Base-by-base conservation (phyloP, 108 stramenopile species). In the Pseudonitzschia pungens region DNA sequence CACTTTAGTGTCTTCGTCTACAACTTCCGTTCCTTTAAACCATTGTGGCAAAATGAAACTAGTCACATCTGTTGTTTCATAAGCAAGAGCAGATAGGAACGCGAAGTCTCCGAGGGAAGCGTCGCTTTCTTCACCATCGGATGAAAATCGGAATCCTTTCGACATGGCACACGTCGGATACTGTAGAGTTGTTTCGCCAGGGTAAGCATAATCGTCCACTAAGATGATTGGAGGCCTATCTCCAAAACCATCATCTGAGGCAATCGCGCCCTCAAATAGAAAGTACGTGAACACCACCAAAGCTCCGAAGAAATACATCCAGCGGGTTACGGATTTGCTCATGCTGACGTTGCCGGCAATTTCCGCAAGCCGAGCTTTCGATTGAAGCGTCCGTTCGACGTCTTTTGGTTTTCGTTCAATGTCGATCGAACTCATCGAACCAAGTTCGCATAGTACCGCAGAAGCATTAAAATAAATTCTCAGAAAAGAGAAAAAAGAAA, bases 1-100 rank as follows among this genome's bases (percentile, higher is more conserved):
- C 0, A 91, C 82, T 43, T 81, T 83, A 33, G 81, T 68, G 56
- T 80, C 76, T 29, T 86, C 74, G 57, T 85, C 84, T 48, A 83
- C 32, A 12, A 72, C 68, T 40, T 11, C 40, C 2, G 53, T 32
- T 45, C 50, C 82, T 24, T 77, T 82, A 67, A 89, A 87, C 87
- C 87, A 91, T 24, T 69, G 26, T 12, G 72, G 67, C 26, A 69
- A 57, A 32, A 48, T 57, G n/a, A 72, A 33, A 70, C 74, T 53
- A 73, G 77, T 72, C 65, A 79, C 77, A 75, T 70, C 15, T 54
- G 81, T 56, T 27, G 50, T 31, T 66, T 57, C 70, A 80, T 76
- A 69, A n/a, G 45, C 84, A 26, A 85, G 41, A 21, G 50, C 71
- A n/a, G 87, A 41, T 26, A 87, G 60, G 45, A 75, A 80, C 9